Evolutionary conservation across 2,329 filamentous ascomycete species (phyloP), one percentile per base, ranked within the genome.

Genomic region (Salinomyces thailandicus): DNA sequence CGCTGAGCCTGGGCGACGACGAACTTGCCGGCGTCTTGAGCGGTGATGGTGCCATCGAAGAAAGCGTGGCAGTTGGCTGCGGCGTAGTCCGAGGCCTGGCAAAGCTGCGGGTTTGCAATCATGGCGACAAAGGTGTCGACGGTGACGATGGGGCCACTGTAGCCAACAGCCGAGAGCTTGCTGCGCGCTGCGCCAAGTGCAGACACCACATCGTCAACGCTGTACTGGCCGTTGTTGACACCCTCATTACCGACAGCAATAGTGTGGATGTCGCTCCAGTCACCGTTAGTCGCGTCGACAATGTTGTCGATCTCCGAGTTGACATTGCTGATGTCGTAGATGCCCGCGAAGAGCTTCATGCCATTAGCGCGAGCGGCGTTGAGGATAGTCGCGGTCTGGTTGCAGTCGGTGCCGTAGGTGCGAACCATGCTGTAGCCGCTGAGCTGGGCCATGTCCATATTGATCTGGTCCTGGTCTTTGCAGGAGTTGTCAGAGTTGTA

Each of bases 61-160:
- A 86, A 93, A 9, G 85, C 74, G 59, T 93, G 85, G 47, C 77
- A 75, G 61, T 94, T 93, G 55, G 81, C 73, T 12, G 84, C 81
- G 52, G 79, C 85, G 62, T 82, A 84, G 53, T 93, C 85, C 1
- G 81, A 83, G 31, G 66, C 69, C 17, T 76, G 59, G 62, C 85
- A 93, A 32, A 94, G 69, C 0, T 79, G 79, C 49, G 89, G 80
- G 54, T 91, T 72, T 34, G 66, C 61, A 32, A 78, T 64, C n/a
- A 77, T 69, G 4, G 79, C 77, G 15, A 73, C 69, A 51, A 84
- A 82, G 1, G 83, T 89, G 55, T 94, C 86, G 31, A 89, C 82
- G 0, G 81, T 78, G 24, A 87, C 82, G 18, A 93, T 76, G 2
- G 75, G 75, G 2, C 85, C 85, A 2, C 62, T 58, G 61, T 80